These are phyloP conservation scores for Tetrahymena elliotti DNA, from an alignment of 73 alveolate species.

Conservation along the genomic window DNA sequence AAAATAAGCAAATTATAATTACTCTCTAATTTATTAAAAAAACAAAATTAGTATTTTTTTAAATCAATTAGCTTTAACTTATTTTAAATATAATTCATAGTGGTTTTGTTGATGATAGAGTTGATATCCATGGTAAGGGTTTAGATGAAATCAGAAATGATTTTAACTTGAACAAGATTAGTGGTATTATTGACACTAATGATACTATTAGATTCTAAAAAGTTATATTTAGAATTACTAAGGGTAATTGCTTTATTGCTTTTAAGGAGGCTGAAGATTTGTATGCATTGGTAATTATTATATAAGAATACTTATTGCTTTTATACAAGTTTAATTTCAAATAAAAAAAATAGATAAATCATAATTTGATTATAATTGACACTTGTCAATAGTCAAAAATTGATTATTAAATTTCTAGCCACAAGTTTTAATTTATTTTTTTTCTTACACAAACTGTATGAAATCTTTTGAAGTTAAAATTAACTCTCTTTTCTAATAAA, in stretches of 20 bases:
- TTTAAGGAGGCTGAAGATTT: constrained; percentile 55
- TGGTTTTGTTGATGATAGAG: background rate
- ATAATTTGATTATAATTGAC: no score
- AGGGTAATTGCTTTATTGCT: constrained; percentile 76
- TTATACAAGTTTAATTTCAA: background rate
- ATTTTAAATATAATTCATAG: background rate
- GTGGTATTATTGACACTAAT: background rate
- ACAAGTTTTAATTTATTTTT: background rate
- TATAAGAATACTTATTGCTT: background rate
- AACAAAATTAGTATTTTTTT: no score
- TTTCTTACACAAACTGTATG: background rate
- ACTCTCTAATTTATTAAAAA: background rate
- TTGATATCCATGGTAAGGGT: background rate
- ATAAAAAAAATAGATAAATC: no score
- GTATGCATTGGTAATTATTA: background rate
- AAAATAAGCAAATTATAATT: no score
- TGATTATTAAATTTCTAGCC: background rate
- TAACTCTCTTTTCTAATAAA: background rate
- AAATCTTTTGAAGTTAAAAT: no score
- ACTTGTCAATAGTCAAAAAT: no score
- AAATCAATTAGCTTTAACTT: background rate
- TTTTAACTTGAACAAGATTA: background rate
- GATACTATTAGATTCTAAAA: constrained; percentile 64
- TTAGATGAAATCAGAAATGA: background rate
- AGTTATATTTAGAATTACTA: constrained; percentile 80